A percentile compares a stretch with the other conserved stretches of the same genome.
These are phyloP conservation scores for Corylus americana DNA, from an alignment of 306 rosid genomes.

Conservation along the genomic window DNA sequence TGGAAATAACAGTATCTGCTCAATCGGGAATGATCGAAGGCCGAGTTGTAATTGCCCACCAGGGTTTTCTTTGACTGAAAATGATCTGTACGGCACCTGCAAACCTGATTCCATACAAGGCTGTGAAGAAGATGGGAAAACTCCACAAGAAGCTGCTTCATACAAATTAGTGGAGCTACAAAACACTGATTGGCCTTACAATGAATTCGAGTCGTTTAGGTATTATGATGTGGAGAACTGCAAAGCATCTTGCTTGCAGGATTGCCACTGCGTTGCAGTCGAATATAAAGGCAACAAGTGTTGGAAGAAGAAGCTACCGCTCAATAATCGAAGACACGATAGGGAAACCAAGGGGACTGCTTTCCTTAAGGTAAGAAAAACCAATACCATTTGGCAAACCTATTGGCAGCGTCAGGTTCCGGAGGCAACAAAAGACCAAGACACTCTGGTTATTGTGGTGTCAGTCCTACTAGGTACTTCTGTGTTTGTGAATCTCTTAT, in stretches of 20 bases:
- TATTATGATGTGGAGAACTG: conserved; percentile 21
- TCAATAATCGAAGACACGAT: conserved; percentile 21
- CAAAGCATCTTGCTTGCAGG: conserved; percentile 24
- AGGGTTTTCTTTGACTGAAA: too few species aligned
- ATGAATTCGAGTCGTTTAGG: conserved; percentile 1
- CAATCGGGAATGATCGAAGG: neutral
- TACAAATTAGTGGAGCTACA: too few species aligned
- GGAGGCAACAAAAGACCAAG: neutral
- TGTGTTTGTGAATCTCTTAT: conserved; percentile 21
- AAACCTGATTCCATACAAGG: neutral
- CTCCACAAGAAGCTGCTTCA: too few species aligned
- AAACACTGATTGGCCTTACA: conserved; percentile 10
- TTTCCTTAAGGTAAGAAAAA: conserved; percentile 31
- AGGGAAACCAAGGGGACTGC: neutral
- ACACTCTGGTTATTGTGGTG: conserved; percentile 8
- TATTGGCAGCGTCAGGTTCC: too few species aligned
- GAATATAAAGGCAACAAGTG: neutral
- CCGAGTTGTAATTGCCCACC: conserved; percentile 30
- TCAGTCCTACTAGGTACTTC: conserved; percentile 24
- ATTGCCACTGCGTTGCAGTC: conserved; percentile 31
- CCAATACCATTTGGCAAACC: neutral
- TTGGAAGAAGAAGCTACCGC: conserved; percentile 29
- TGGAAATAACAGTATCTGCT: neutral
- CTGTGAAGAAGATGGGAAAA: too few species aligned
- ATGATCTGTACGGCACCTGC: too few species aligned